phyloP scores from a whole-genome alignment of 2,329 filamentous ascomycete genomes.

The Aspergillus puulaauensis region DNA sequence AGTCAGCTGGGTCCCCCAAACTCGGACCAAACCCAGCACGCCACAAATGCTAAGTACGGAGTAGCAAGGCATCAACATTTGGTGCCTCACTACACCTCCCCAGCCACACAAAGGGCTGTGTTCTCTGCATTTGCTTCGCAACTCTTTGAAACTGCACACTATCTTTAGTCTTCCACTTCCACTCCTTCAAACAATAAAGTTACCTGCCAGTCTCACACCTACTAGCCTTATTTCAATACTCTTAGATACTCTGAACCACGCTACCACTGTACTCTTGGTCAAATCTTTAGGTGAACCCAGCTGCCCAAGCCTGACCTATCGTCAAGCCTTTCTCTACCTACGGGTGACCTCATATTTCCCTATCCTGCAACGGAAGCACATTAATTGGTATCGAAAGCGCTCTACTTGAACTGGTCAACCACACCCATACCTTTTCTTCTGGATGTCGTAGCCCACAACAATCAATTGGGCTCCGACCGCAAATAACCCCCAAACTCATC shows the following conservation, averaged over 20 bases:
- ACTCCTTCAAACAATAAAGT: not conserved
- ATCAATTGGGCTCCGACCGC: not conserved
- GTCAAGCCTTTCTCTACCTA: not conserved
- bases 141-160: not conserved
- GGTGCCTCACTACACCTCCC: constrained; percentile 5
- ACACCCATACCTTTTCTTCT: not conserved
- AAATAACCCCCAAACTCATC: not conserved
- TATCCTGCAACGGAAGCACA: not conserved
- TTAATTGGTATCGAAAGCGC: not conserved
- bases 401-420: not conserved
- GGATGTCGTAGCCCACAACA: not conserved
- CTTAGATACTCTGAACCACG: not conserved
- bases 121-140: constrained; percentile 19
- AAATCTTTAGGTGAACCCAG: not conserved
- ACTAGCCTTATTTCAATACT: not conserved
- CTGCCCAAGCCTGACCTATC: not conserved
- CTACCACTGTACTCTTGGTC: not conserved
- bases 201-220: not conserved
- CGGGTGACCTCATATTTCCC: not conserved
- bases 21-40: not conserved
- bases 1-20: no score
- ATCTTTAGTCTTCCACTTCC: constrained; percentile 9
- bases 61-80: constrained; percentile 12
- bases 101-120: constrained; percentile 19
- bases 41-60: not conserved